These are phyloP conservation scores for Diutina ranongensis DNA, from an alignment of 1,139 yeast species.

Conservation along the genomic window DNA sequence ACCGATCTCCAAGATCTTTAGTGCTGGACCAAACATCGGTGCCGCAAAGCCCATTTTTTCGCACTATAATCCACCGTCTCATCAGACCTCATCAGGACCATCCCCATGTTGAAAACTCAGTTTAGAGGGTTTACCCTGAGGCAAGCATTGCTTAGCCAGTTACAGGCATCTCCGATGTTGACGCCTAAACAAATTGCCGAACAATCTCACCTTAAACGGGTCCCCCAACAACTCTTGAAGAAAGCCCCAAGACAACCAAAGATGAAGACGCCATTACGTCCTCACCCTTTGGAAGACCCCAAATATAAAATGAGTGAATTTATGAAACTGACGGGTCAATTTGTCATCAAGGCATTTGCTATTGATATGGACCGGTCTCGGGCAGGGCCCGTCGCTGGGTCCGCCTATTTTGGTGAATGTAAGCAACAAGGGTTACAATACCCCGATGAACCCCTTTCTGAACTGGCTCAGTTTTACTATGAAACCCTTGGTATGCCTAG, in stretches of 20 bases:
- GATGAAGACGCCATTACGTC: conserved; percentile 38
- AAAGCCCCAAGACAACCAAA: conserved; percentile 29
- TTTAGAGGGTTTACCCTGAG: not conserved
- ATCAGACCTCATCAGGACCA: not conserved
- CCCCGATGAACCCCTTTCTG: conserved; percentile 55
- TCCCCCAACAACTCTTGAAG: conserved; percentile 25
- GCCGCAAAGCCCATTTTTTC: not conserved
- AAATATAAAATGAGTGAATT: conserved; percentile 51
- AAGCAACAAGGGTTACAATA: conserved; percentile 73
- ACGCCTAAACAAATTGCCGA: conserved; percentile 23
- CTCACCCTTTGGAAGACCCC: conserved; percentile 45
- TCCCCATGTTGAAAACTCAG: not conserved
- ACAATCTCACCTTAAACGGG: conserved; percentile 36
- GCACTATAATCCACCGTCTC: too few species aligned
- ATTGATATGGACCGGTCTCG: conserved; percentile 88
- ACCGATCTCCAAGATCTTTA: too few species aligned
- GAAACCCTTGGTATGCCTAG: conserved; percentile 71
- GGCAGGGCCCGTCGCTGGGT: conserved; percentile 92
- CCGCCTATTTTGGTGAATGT: conserved; percentile 76
- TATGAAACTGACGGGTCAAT: conserved; percentile 65
- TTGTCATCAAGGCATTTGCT: conserved; percentile 50
- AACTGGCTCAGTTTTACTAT: conserved; percentile 61
- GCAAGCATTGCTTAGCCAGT: not conserved
- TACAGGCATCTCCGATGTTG: not conserved
- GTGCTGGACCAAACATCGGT: too few species aligned